A percentile compares a stretch with the other conserved stretches of the same genome.
Conservation (phyloP, 129 eudicot species). For the Rutidosis leptorrhynchoides region DNA sequence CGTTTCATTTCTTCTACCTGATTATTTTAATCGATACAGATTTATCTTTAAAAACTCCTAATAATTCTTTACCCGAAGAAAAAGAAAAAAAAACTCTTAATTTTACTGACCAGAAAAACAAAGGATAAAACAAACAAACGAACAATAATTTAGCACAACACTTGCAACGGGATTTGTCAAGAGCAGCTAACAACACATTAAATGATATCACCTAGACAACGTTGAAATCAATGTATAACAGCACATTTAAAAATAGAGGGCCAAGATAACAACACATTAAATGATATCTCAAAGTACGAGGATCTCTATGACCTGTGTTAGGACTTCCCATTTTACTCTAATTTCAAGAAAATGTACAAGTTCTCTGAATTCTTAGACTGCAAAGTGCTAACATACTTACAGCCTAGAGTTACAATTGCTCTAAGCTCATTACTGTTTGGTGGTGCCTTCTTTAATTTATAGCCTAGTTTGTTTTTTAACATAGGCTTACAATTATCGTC, state of each 20-base stretch:
- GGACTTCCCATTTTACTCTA: background rate
- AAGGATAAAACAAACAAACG: background rate
- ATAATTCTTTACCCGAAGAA: constrained; percentile 18
- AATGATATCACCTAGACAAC: background rate
- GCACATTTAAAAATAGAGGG: background rate
- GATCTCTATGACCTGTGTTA: background rate
- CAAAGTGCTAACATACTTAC: background rate
- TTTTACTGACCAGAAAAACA: background rate
- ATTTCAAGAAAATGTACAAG: constrained; percentile 8
- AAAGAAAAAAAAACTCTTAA: too few species aligned
- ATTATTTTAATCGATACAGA: constrained; percentile 19
- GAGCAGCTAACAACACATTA: constrained; percentile 6
- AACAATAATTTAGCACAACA: constrained; percentile 16
- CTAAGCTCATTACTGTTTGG: constrained; percentile 8
- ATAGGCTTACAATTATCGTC: constrained; percentile 11
- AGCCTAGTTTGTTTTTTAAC: constrained; percentile 3
- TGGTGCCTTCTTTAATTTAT: constrained; percentile 15
- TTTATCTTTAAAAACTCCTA: background rate
- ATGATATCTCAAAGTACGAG: background rate
- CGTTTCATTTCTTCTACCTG: constrained; percentile 82
- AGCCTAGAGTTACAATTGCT: constrained; percentile 11
- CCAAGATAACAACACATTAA: too few species aligned
- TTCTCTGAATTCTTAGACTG: constrained; percentile 7
- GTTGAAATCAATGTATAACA: background rate
- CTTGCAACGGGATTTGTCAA: background rate